Conservation (phyloP, 2,329 filamentous ascomycete species). For the Trichoderma cornu-damae region DNA sequence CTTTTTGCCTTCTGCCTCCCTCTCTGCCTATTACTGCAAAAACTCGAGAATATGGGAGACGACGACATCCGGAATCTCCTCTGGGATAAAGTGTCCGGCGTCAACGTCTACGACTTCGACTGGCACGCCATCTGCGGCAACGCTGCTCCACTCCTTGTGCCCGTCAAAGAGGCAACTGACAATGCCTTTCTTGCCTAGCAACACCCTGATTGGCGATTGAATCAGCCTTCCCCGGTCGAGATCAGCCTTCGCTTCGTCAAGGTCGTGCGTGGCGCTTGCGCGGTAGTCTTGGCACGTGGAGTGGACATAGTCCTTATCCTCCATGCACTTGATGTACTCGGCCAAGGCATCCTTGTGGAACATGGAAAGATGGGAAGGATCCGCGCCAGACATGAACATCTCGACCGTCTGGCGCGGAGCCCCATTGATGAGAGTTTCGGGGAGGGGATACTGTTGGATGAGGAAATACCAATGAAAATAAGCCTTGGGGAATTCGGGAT, state of each 20-base stretch:
- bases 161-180: slow-evolving; percentile 48
- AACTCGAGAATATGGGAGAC: slow-evolving; percentile 23
- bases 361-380: slow-evolving; percentile 24
- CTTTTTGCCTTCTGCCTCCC: neutral
- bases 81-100: slow-evolving; percentile 47
- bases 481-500: slow-evolving; percentile 40
- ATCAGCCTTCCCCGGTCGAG: slow-evolving; percentile 40
- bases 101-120: slow-evolving; percentile 41
- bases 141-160: slow-evolving; percentile 46
- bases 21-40: neutral
- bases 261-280: slow-evolving; percentile 47
- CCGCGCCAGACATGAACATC: slow-evolving; percentile 36
- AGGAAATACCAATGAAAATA: slow-evolving; percentile 59
- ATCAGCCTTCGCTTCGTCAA: slow-evolving; percentile 47
- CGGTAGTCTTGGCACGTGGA: slow-evolving; percentile 54
- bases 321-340: slow-evolving; percentile 40
- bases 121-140: slow-evolving; percentile 33
- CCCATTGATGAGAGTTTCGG: slow-evolving; percentile 42
- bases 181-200: slow-evolving; percentile 47
- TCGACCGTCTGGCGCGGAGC: slow-evolving; percentile 38
- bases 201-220: slow-evolving; percentile 41
- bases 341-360: slow-evolving; percentile 31
- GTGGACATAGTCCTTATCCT: slow-evolving; percentile 39
- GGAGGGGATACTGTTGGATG: slow-evolving; percentile 47
- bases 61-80: slow-evolving; percentile 46